Evolutionary conservation across 768 basidiomycete genomes (phyloP).

Genomic region (Serpula lacrymans): DNA sequence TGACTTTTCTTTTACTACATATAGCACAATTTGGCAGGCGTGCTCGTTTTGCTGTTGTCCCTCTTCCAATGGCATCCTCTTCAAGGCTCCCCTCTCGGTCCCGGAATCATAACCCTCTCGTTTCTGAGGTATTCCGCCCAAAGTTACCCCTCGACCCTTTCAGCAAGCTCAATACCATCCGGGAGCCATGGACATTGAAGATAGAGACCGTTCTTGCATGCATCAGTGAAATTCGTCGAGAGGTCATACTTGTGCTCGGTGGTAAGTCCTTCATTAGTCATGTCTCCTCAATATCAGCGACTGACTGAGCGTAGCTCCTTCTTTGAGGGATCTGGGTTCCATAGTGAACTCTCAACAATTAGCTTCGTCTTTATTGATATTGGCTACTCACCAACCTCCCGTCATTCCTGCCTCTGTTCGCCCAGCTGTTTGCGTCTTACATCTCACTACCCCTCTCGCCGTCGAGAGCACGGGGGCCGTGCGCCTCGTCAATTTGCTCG

Average conservation of each 20-base stretch:
- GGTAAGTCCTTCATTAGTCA: slow-evolving; percentile 20
- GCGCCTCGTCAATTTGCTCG: slow-evolving; percentile 33
- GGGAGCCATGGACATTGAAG: slow-evolving; percentile 26
- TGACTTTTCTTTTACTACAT: slow-evolving; percentile 2
- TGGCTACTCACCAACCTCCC: slow-evolving; percentile 33
- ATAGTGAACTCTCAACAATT: slow-evolving; percentile 32
- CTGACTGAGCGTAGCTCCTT: slow-evolving; percentile 22
- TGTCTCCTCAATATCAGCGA: not conserved
- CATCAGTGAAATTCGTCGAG: slow-evolving; percentile 17
- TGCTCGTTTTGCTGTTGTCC: too few species aligned
- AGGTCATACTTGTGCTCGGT: slow-evolving; percentile 36
- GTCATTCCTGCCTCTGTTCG: slow-evolving; percentile 21
- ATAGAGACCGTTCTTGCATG: slow-evolving; percentile 17
- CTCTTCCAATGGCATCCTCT: slow-evolving; percentile 1
- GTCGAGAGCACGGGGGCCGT: slow-evolving; percentile 30
- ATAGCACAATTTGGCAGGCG: too few species aligned
- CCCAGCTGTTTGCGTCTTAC: slow-evolving; percentile 33
- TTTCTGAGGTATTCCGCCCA: slow-evolving; percentile 27
- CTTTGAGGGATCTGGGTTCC: slow-evolving; percentile 27
- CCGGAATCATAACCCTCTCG: slow-evolving; percentile 25
- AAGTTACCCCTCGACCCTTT: slow-evolving; percentile 35
- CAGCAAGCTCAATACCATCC: slow-evolving; percentile 16
- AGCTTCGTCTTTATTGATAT: slow-evolving; percentile 34
- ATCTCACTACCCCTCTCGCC: slow-evolving; percentile 28
- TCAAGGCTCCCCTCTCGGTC: slow-evolving; percentile 35